Base-by-base conservation (phyloP, 2,329 filamentous ascomycete genomes). In the Coniochaeta ligniaria region DNA sequence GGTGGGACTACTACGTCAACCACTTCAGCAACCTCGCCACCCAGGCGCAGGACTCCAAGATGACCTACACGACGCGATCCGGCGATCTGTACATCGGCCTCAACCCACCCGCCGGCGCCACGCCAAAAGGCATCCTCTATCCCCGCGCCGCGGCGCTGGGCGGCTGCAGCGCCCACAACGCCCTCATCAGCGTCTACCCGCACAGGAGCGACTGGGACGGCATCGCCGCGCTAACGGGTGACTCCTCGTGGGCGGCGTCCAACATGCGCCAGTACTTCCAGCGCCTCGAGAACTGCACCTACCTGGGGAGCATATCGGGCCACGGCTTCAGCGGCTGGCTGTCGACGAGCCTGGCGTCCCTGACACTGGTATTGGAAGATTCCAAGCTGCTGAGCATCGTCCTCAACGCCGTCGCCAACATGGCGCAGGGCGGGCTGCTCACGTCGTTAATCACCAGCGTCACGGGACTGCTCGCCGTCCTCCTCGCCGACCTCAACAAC, bases 1-100 rank as follows among this genome's bases (percentile, higher is more conserved):
- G 73, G 52, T 87, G 85, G 84, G 79, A 85, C 71, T 87, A 82
- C 70, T 88, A 79, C 63, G 83, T 87, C 61, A 79, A 81, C 59
- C 85, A 88, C 70, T 87, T 85, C 65, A 70, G 75, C 6, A 77
- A 86, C 63, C 69, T 78, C 22, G 69, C 63, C 3, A 76, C 78
- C 12, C 78, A 82, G 64, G 72, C 76, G 43, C 73, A 76, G 55
- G 82, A 86, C 66, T 80, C 73, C 64, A 84, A 88, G 71, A 71
- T 74, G 65, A 73, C 71, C 1, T 79, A 74, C 63, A 61, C 68
- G 17, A 70, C 66, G 11, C 57, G 72, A 0, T 67, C 76, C 31
- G 76, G 77, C 2, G 65, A 66, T 24, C 62, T 72, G 6, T 79
- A 73, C 47, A 66, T 68, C 9, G 73, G 73, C 7, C 64, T 68